These are phyloP conservation scores for Pseudogymnoascus sp. DNA, from an alignment of 2,329 filamentous ascomycete genomes.

Conservation along the genomic window DNA sequence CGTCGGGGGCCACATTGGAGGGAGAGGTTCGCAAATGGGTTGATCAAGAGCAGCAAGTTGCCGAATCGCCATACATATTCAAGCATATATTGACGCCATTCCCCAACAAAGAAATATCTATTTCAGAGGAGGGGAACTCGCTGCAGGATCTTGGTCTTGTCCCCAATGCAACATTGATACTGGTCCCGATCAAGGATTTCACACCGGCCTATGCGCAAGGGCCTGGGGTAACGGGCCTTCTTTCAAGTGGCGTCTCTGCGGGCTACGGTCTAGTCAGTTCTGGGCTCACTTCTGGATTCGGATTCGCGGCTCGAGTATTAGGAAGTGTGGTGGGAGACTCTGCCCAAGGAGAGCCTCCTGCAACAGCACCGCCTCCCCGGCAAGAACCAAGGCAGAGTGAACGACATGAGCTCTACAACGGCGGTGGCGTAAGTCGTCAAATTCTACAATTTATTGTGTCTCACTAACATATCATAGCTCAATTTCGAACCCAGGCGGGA, in stretches of 20 bases:
- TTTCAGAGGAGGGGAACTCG: conserved; percentile 64
- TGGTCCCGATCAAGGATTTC: conserved; percentile 63
- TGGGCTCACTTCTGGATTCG: conserved; percentile 36
- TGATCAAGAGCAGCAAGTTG: conserved; percentile 38
- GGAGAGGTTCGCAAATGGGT: conserved; percentile 71
- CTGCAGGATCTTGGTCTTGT: conserved; percentile 65
- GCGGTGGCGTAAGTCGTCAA: background rate
- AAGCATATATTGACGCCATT: conserved; percentile 75
- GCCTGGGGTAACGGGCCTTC: conserved; percentile 19
- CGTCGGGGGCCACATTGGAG: conserved; percentile 54
- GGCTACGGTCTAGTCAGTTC: conserved; percentile 34
- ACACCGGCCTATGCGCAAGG: conserved; percentile 49
- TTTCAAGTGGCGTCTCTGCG: conserved; percentile 35
- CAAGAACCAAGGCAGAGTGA: conserved; percentile 15
- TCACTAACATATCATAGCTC: conserved; percentile 13
- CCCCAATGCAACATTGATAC: conserved; percentile 75
- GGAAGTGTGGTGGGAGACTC: conserved; percentile 29
- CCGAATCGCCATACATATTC: conserved; percentile 62
- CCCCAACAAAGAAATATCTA: conserved; percentile 67
- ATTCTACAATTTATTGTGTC: background rate
- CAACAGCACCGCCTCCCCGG: conserved; percentile 22
- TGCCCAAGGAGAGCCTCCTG: background rate
- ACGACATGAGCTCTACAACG: conserved; percentile 11
- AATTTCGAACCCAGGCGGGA: conserved; percentile 19
- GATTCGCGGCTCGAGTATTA: conserved; percentile 35